Evolutionary conservation across 768 basidiomycete species (phyloP).

Genomic region (Kwoniella botswanensis): DNA sequence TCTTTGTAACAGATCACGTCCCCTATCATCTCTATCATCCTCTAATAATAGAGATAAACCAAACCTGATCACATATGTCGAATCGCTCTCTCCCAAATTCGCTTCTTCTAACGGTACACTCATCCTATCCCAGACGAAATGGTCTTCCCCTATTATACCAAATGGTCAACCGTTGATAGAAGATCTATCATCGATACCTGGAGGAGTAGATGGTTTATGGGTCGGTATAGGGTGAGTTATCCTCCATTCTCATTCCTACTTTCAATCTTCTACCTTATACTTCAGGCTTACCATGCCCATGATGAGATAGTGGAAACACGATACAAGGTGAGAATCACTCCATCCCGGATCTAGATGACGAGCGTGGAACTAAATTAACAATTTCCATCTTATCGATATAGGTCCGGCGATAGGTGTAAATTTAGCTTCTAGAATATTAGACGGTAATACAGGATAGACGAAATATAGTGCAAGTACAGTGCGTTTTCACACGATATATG

Average conservation of each 20-base stretch:
- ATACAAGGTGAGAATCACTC: constrained; percentile 30
- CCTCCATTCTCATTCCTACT: constrained; percentile 1
- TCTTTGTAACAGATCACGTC: neutral
- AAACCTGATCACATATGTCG: neutral
- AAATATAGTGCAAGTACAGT: constrained; percentile 47
- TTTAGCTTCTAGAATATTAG: constrained; percentile 1
- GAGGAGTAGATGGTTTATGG: constrained; percentile 64
- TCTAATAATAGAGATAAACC: neutral
- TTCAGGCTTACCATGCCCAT: neutral
- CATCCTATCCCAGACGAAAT: constrained; percentile 66
- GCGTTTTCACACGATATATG: no score
- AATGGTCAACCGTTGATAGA: constrained; percentile 73
- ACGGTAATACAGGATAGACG: constrained; percentile 64
- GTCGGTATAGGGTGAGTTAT: constrained; percentile 65
- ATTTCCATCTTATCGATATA: neutral
- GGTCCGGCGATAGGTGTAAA: constrained; percentile 69
- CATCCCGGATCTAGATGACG: neutral
- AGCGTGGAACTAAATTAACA: neutral
- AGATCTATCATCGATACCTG: constrained; percentile 57
- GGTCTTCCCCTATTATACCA: constrained; percentile 68
- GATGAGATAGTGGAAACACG: constrained; percentile 4
- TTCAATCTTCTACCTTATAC: no score
- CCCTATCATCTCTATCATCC: neutral
- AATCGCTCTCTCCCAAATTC: constrained; percentile 38
- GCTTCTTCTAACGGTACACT: constrained; percentile 61